Conservation (phyloP, 106 monocot species). For the Phalaenopsis equestris region DNA sequence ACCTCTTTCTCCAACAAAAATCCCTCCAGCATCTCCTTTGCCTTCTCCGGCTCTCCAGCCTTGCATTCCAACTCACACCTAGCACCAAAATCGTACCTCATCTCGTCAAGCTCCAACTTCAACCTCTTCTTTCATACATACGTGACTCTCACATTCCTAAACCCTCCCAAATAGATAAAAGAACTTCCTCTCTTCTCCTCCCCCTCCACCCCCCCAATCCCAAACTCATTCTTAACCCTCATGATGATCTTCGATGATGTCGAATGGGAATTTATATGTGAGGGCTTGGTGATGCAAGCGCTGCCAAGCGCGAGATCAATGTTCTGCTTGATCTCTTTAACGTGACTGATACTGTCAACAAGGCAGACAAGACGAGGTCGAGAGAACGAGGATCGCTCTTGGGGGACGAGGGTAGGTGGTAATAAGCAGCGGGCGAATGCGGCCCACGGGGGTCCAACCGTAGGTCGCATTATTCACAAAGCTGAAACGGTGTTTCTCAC, state of each 20-base stretch:
- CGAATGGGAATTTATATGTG: conserved; percentile 22
- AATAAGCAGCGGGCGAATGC: conserved; percentile 26
- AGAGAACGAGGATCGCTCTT: conserved; percentile 69
- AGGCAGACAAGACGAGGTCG: conserved; percentile 52
- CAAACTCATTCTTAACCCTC: conserved; percentile 43
- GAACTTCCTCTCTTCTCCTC: conserved; percentile 10
- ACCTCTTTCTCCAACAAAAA: conserved; percentile 60
- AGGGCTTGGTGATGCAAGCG: conserved; percentile 41
- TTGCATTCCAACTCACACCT: conserved; percentile 93
- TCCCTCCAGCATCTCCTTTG: conserved; percentile 63
- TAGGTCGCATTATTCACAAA: too few species aligned
- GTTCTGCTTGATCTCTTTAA: conserved; percentile 91
- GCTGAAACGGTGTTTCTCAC: too few species aligned
- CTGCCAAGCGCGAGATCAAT: conserved; percentile 53
- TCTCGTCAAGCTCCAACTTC: conserved; percentile 87
- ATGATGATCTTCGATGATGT: conserved; percentile 37
- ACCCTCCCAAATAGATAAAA: conserved; percentile 77
- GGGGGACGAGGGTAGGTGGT: conserved; percentile 29
- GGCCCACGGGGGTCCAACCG: conserved; percentile 29
- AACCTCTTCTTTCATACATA: conserved; percentile 66
- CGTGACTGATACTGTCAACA: conserved; percentile 67
- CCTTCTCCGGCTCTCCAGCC: conserved; percentile 63
- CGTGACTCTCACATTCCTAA: conserved; percentile 83
- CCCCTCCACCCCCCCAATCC: conserved; percentile 5
- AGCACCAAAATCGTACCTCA: conserved; percentile 72